Base-by-base conservation (phyloP, 2,329 filamentous ascomycete genomes). In the Coniochaeta sp. region DNA sequence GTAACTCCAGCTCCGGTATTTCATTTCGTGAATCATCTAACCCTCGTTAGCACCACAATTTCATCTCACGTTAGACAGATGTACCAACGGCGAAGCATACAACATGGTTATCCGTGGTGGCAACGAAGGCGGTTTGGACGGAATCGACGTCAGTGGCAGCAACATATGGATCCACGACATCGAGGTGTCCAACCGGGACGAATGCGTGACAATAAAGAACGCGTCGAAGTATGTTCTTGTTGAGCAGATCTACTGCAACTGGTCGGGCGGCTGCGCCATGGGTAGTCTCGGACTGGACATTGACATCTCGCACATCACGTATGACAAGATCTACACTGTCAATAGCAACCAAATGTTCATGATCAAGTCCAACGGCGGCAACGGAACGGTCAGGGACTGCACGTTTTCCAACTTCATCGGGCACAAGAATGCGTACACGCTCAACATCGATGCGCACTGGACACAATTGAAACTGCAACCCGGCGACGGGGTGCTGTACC, bases 341-440 rank as follows among this genome's bases (percentile, higher is more conserved):
- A 73, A 76, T n/a, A 80, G 79, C 11, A 86, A 86, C 74, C 81
- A 86, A 67, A 85, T 86, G 82, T 79, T 80, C 70, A 83, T 84
- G 81, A 79, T 86, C 74, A 87, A 86, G 70, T 80, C 77, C 59
- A 81, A 84, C 65, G 84, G 84, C 47, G 84, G 84, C 40, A 76
- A 69, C 60, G 84, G 83, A 24, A 76, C 72, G 2, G 77, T 86
- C 5, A 74, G 75, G 47, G 78, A 85, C 64, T 72, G 76, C 16
- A 66, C 76, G 1, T 76, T 86, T 44, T 78, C 82, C 65, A 84
- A 85, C 72, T 87, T 86, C 69, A 81, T 83, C 66, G 83, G 84
- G 43, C 81, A 83, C 68, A 71, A 74, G 61, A 87, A 86, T 62
- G 82, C 83, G 3, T 86, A 85, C 72, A 78, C 77, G 12, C 72